phyloP scores from a whole-genome alignment of 768 basidiomycete species.

The Russula brevipes region DNA sequence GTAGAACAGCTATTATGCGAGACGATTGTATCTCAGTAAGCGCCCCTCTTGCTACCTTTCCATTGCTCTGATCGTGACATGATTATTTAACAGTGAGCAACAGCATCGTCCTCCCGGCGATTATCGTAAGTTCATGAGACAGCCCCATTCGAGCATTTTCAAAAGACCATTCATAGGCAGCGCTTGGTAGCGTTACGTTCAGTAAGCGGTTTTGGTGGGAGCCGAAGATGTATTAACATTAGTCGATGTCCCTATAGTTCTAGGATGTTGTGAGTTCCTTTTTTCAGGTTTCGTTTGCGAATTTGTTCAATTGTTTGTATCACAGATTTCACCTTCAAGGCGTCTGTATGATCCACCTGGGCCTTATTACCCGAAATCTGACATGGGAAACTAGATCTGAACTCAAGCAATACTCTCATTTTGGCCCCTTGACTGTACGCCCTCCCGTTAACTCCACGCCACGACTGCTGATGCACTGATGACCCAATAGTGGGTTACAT shows the following conservation, averaged over 20 bases:
- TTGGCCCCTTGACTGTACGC: slow-evolving; percentile 33
- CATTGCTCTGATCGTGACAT: neutral
- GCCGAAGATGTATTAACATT: neutral
- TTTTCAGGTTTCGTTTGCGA: neutral
- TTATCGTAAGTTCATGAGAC: neutral
- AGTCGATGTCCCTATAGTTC: slow-evolving; percentile 11
- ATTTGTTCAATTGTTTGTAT: neutral
- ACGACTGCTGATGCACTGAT: neutral
- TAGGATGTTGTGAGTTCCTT: slow-evolving; percentile 27
- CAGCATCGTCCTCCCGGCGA: neutral
- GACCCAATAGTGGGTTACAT: slow-evolving; percentile 43
- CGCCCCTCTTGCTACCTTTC: neutral
- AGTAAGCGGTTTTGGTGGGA: slow-evolving; percentile 30
- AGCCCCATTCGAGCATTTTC: neutral
- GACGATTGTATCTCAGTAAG: slow-evolving; percentile 3
- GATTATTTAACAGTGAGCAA: slow-evolving; percentile 3
- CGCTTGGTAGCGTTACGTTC: slow-evolving; percentile 40
- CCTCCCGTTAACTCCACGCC: neutral
- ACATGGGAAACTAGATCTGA: slow-evolving; percentile 24
- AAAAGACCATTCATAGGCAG: slow-evolving; percentile 17
- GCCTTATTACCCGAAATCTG: neutral
- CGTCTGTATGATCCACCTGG: slow-evolving; percentile 31
- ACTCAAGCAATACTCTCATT: slow-evolving; percentile 33
- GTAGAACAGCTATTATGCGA: slow-evolving; percentile 1
- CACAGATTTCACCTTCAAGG: slow-evolving; percentile 44